Percentiles rank a stretch among this genome's conserved stretches.
phyloP scores from a whole-genome alignment of 2,329 filamentous ascomycete genomes.

The Diaporthe citri region DNA sequence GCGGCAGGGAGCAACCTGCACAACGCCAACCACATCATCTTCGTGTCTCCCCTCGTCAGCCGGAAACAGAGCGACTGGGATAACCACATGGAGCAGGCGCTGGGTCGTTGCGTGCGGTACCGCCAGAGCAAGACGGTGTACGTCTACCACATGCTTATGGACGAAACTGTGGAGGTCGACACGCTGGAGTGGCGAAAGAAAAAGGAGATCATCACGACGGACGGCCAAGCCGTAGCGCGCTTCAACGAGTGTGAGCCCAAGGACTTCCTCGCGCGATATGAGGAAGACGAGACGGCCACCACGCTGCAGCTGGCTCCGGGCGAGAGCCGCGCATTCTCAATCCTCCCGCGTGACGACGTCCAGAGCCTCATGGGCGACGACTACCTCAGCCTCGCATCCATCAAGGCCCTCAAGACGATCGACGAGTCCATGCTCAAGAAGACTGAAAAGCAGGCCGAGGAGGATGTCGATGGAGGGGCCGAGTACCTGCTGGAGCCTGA shows the following conservation, averaged over 20 bases:
- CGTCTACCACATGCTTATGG: slow-evolving; percentile 55
- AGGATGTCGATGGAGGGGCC: neutral
- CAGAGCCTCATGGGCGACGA: slow-evolving; percentile 39
- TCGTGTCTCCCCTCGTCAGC: slow-evolving; percentile 52
- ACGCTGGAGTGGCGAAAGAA: slow-evolving; percentile 46
- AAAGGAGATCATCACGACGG: slow-evolving; percentile 32
- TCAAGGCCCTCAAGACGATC: slow-evolving; percentile 6
- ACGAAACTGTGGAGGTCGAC: slow-evolving; percentile 56
- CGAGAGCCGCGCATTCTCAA: slow-evolving; percentile 3
- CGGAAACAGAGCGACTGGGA: slow-evolving; percentile 50
- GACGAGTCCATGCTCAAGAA: slow-evolving; percentile 15
- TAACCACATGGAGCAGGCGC: slow-evolving; percentile 55
- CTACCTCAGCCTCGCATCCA: slow-evolving; percentile 27
- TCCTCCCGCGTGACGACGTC: slow-evolving; percentile 35
- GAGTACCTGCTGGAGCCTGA: neutral
- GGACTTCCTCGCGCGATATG: slow-evolving; percentile 36
- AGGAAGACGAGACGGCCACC: neutral
- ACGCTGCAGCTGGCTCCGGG: neutral
- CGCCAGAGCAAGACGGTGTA: slow-evolving; percentile 54
- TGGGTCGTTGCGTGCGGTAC: slow-evolving; percentile 54
- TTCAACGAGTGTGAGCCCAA: slow-evolving; percentile 27
- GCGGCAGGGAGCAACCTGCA: slow-evolving; percentile 58
- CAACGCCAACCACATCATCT: slow-evolving; percentile 58
- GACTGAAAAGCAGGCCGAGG: too few species aligned
- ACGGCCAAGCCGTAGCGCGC: slow-evolving; percentile 17